phyloP scores from a whole-genome alignment of 2,329 filamentous ascomycete species.

The Myriosclerotinia duriaeana region DNA sequence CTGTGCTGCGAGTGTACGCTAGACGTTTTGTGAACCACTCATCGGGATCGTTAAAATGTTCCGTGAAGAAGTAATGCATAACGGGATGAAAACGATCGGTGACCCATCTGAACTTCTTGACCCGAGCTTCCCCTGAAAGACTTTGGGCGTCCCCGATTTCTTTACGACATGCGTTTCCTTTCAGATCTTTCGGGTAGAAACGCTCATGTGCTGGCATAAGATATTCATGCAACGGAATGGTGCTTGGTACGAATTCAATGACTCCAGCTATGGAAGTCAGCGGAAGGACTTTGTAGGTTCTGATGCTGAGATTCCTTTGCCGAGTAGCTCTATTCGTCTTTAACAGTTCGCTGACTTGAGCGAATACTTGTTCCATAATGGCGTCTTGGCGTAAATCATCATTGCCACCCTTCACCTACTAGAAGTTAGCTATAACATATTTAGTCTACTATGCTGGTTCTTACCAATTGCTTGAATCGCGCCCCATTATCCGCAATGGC shows the following conservation, averaged over 20 bases:
- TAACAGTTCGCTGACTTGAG: constrained; percentile 87
- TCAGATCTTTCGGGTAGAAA: constrained; percentile 83
- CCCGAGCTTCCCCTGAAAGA: constrained; percentile 66
- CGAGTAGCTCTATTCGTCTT: constrained; percentile 83
- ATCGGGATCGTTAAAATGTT: constrained; percentile 88
- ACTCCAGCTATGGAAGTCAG: constrained; percentile 81
- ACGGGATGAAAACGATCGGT: constrained; percentile 85
- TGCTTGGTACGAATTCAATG: constrained; percentile 96
- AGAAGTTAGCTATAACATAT: constrained; percentile 30
- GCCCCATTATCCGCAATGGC: constrained; percentile 74
- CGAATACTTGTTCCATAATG: constrained; percentile 99
- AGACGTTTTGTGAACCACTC: constrained; percentile 91
- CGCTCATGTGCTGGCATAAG: constrained; percentile 84
- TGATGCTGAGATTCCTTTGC: constrained; percentile 83
- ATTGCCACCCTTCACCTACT: constrained; percentile 82
- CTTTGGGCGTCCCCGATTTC: constrained; percentile 73
- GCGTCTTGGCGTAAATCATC: constrained; percentile 96
- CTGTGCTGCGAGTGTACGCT: constrained; percentile 89
- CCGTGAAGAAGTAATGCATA: constrained; percentile 96
- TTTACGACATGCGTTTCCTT: constrained; percentile 71
- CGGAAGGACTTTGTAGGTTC: constrained; percentile 96
- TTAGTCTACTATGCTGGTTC: background rate
- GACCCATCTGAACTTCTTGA: constrained; percentile 75
- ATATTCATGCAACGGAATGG: constrained; percentile 87
- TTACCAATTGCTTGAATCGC: constrained; percentile 78